Percentiles rank a stretch among this genome's conserved stretches.
phyloP scores from a whole-genome alignment of 345 rosid genomes.

The Eucalyptus grandis region DNA sequence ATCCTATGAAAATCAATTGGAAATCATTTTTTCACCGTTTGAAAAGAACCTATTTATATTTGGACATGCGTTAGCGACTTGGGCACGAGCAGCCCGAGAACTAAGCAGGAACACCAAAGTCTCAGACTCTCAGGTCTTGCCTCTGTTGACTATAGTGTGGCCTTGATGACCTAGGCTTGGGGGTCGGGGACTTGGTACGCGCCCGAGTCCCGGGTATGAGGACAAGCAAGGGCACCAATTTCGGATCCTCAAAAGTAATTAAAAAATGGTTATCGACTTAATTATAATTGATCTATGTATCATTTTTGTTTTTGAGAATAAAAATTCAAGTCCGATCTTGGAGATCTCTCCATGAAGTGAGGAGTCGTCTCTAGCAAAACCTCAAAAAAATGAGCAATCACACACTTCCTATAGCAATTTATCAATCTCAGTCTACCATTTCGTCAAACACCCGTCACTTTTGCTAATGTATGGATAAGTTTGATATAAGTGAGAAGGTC shows the following conservation, averaged over 20 bases:
- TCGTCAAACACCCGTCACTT: not conserved
- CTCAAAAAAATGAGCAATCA: not conserved
- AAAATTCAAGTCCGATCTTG: not conserved
- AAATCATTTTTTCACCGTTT: too few species aligned
- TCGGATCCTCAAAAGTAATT: not conserved
- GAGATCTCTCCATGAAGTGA: not conserved
- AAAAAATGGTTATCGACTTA: not conserved
- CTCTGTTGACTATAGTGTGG: not conserved
- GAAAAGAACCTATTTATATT: not conserved
- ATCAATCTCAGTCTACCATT: not conserved
- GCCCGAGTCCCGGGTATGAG: not conserved
- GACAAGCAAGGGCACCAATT: too few species aligned
- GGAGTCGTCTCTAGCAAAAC: not conserved
- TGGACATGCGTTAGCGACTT: too few species aligned
- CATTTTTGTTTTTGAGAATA: not conserved
- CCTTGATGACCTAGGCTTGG: not conserved
- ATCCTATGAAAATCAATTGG: not conserved
- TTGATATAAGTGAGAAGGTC: not conserved
- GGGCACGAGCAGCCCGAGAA: not conserved
- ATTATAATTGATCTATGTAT: not conserved
- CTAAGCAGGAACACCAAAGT: not conserved
- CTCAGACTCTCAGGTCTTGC: not conserved
- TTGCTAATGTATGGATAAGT: not conserved
- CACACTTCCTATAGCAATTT: not conserved
- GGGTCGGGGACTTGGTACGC: not conserved